Conservation (phyloP, 148 eudicot genomes). For the Persicaria maculosa region DNA sequence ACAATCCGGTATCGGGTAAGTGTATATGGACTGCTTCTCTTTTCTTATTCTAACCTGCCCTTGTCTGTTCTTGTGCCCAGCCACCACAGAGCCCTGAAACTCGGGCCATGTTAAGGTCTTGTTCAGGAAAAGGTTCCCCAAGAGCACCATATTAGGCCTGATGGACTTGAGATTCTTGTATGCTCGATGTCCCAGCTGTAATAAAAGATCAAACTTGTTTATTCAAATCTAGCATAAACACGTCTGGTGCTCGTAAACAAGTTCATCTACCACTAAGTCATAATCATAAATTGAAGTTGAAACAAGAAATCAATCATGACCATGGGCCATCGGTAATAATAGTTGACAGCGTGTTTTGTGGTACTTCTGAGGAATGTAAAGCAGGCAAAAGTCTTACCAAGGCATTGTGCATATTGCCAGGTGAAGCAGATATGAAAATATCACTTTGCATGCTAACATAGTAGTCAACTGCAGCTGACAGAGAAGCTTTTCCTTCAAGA, state of each 20-base stretch:
- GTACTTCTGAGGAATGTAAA: too few relatives aligned
- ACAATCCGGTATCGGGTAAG: constrained; percentile 92
- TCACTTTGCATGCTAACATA: constrained; percentile 91
- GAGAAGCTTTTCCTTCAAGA: constrained; percentile 84
- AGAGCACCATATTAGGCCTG: constrained; percentile 69
- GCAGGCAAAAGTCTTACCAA: constrained; percentile 39
- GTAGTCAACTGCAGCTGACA: constrained; percentile 92
- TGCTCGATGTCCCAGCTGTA: constrained; percentile 78
- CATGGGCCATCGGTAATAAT: not conserved
- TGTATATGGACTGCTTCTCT: constrained; percentile 73
- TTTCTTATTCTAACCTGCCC: constrained; percentile 44
- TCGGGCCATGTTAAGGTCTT: constrained; percentile 63
- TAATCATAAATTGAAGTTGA: not conserved
- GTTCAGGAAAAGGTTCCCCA: constrained; percentile 76
- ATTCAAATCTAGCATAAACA: not conserved
- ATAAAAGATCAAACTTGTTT: constrained; percentile 6
- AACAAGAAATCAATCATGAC: not conserved
- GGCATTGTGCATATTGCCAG: constrained; percentile 99
- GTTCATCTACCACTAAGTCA: not conserved
- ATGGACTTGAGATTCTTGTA: constrained; percentile 79
- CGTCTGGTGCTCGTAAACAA: not conserved
- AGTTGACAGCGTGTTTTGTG: not conserved
- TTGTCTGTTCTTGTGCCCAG: constrained; percentile 83
- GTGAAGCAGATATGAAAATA: constrained; percentile 94
- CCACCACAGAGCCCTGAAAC: constrained; percentile 48